Base-by-base conservation (phyloP, 2,329 filamentous ascomycete genomes). In the Verticillium alfalfae region DNA sequence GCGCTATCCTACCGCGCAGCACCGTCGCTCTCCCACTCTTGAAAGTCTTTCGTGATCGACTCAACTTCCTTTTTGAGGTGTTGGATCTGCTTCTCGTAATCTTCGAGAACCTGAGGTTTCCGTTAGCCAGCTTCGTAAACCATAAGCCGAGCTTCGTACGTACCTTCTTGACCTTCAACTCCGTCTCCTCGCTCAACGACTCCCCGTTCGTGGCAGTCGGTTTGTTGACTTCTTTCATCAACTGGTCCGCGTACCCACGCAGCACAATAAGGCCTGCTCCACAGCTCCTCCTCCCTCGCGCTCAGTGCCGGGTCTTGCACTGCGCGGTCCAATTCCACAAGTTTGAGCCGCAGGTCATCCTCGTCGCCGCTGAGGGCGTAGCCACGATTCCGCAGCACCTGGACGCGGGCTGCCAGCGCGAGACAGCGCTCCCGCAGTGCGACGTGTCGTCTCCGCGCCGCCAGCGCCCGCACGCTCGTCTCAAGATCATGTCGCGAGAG, bases 331-430 rank as follows among this genome's bases (percentile, higher is more conserved):
- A 95, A 78, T 31, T 78, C 81, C 69, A 87, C 79, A 62, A 96
- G 79, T 72, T 91, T 90, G 67, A 86, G 85, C 73, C 89, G 88
- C 56, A 96, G 74, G 66, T 90, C 88, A 69, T 96, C 92, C 73
- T 96, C 91, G 65, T 91, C 88, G 52, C 86, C 86, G 68, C 90
- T 90, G 65, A 96, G 80, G 2, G 91, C 89, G 71, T 94, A 96
- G 5, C 92, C 92, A 56, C 91, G 79, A 72, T 94, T 95, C 61
- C 91, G 83, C 70, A 95, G 76, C 37, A 94, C 88, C 75, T 96
- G 91, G 13, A 93, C 89, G 69, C 90, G 90, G 18, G 89, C 89
- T 5, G 91, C 91, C 57, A 96, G 81, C 13, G 87, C 86, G 61
- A 95, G 76, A 66, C 88, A 91, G 65, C 91, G 82, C 74, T 91